Evolutionary conservation across 1,284 basidiomycete genomes (phyloP).

Genomic region (Irpex sp.): DNA sequence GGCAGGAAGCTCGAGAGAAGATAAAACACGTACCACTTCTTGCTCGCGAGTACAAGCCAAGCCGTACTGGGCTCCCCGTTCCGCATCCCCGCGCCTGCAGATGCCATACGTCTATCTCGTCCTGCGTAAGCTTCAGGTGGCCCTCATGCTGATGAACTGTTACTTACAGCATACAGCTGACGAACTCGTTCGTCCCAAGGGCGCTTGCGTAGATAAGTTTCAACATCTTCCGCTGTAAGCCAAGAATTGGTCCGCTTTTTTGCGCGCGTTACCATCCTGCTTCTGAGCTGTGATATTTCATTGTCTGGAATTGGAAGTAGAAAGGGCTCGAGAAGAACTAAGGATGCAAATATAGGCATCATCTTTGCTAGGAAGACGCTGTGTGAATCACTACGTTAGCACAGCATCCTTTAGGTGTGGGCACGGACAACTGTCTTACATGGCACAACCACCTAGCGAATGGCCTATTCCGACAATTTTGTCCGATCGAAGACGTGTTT

Average conservation of each 20-base stretch:
- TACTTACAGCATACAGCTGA: constrained; percentile 8
- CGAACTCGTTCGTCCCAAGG: constrained; percentile 7
- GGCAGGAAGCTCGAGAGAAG: not conserved
- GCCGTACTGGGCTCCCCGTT: not conserved
- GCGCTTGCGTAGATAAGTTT: not conserved
- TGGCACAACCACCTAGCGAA: constrained; percentile 20
- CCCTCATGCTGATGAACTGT: not conserved
- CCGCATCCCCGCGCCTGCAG: not conserved
- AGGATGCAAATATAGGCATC: constrained; percentile 1
- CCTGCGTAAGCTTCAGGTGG: not conserved
- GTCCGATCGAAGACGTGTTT: constrained; percentile 14
- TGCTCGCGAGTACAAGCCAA: constrained; percentile 12
- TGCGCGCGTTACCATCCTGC: not conserved
- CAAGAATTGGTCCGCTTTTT: constrained; percentile 6
- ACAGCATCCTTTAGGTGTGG: not conserved
- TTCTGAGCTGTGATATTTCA: not conserved
- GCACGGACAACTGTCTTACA: constrained; percentile 13
- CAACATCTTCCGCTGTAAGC: not conserved
- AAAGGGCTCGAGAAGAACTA: constrained; percentile 11
- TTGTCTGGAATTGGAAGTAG: constrained; percentile 2
- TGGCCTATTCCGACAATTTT: constrained; percentile 23
- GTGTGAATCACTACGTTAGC: not conserved
- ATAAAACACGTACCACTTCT: constrained; percentile 6
- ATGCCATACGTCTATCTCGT: constrained; percentile 3
- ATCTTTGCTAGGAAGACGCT: constrained; percentile 4